Base-by-base conservation (phyloP, 345 rosid genomes). In the Streptanthus diversifolius region DNA sequence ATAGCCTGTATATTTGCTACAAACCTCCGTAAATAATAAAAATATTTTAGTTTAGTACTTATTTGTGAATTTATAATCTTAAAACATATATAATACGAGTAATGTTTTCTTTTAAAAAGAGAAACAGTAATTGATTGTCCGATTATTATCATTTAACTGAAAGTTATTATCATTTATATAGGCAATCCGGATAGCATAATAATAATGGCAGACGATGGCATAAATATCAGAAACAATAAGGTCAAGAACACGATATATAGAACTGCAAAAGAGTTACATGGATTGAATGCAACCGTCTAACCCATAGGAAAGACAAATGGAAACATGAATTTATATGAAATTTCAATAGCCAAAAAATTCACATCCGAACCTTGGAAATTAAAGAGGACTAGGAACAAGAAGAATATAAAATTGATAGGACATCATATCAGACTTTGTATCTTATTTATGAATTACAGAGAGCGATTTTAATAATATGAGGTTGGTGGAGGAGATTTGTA, bases 401-500 rank as follows among this genome's bases (percentile, higher is more conserved):
- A 21, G n/a, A 21, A 12, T 6, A 36, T 11, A 22, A 7, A 60
- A 48, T 0, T n/a, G 32, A 60, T 21, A 21, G 10, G 14, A 36
- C 12, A 37, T 59, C 30, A 37, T 8, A 24, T 7, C 19, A 60
- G 49, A 40, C 13, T 59, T 59, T 18, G 64, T 36, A 39, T 60
- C 8, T 39, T 60, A 40, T 24, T 59, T 35, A 35, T 57, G 27
- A 21, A 18, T 59, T 59, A 12, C n/a, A 5, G 19, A 36, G 0
- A 36, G 11, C 8, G 12, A 8, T n/a, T 22, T 39, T 21, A 60
- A 8, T 60, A 60, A 24, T 39, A 60, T 0, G 49, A 14, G 5
- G 66, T 49, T 21, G 66, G 66, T 3, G 66, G 66, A 60, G 49
- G 49, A 60, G 66, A 39, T 39, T 39, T 60, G 35, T 60, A 60